Base-by-base conservation (phyloP, 78 protist species). In the Dictyostelium purpureum region DNA sequence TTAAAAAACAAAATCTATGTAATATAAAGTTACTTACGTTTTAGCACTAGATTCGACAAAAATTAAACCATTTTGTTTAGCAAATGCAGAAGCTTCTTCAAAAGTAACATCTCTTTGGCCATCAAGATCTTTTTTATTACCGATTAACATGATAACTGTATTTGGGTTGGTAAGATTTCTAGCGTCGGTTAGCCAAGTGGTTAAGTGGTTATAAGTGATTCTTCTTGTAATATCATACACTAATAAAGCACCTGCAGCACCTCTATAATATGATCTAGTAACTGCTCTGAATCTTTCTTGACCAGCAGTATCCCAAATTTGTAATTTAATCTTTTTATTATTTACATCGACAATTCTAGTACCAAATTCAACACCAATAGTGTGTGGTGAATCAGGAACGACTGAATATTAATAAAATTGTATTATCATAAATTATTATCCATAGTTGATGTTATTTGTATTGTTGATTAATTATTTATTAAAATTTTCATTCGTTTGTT, bases 131-230 rank as follows among this genome's bases (percentile, higher is more conserved):
- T 71, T 70, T 90, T 97, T 98, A 94, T 95, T 96, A 16, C 95
- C 95, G 45, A 91, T 75, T 14, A 91, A 40, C 90, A 91, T 81
- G 51, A 91, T 91, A 19, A 79, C 82, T 24, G 95, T 91, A 73
- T 95, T 82, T 63, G 94, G 94, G 28, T 90, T 90, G 12, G 94
- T 81, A 42, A 81, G 77, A 31, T 90, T 90, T 73, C 94, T 79
- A 43, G 99, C 98, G 52, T 97, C 98, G 54, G 87, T 82, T 14
- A 97, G 91, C 99, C 99, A 98, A 19, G 82, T 81, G 18, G 98
- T 71, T 18, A 99, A 94, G 63, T 98, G 99, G 73, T 96, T 81
- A 92, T 98, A 99, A 16, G 99, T 98, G 63, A 97, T 99, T 57
- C 99, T 91, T 75, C 97, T 74, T 19, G 97, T 97, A 63, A 95